Conservation (phyloP, 2,329 filamentous ascomycete species). For the Daldinia eschscholtzii region DNA sequence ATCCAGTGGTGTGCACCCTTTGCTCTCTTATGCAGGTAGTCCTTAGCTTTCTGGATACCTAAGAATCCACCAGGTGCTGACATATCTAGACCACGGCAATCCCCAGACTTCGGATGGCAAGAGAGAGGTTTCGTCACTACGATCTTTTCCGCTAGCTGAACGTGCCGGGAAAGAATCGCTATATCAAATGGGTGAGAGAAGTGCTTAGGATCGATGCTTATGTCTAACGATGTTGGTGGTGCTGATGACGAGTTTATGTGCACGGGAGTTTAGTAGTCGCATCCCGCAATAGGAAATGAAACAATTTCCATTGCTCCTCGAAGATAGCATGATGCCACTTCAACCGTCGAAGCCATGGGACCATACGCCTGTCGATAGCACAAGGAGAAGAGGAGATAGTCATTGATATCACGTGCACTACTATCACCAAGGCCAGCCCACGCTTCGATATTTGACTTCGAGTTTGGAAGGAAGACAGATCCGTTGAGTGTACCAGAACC, state of each 20-base stretch:
- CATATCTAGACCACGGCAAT: neutral
- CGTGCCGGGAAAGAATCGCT: slow-evolving; percentile 29
- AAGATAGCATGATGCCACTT: slow-evolving; percentile 25
- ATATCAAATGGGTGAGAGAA: slow-evolving; percentile 33
- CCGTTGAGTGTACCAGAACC: slow-evolving; percentile 39
- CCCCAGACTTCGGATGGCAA: neutral
- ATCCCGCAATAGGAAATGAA: too few relatives aligned
- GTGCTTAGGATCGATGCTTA: slow-evolving; percentile 17
- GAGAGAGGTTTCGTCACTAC: slow-evolving; percentile 1
- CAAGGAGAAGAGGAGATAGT: too few relatives aligned
- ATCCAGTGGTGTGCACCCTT: slow-evolving; percentile 7
- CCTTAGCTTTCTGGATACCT: neutral
- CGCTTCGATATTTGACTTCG: slow-evolving; percentile 45
- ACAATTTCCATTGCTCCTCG: too few relatives aligned
- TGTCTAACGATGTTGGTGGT: too few relatives aligned
- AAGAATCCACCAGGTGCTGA: neutral
- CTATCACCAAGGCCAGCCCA: slow-evolving; percentile 43
- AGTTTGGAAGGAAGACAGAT: slow-evolving; percentile 39
- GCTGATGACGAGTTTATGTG: too few relatives aligned
- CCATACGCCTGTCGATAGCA: too few relatives aligned
- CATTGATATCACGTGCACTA: too few relatives aligned
- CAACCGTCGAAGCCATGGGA: too few relatives aligned
- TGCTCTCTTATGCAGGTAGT: neutral
- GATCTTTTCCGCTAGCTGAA: slow-evolving; percentile 23
- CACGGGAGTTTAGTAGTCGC: too few relatives aligned